Evolutionary conservation across 208 protist genomes (phyloP), one percentile per base, ranked within the genome.

Genomic region (Leishmania tropica): DNA sequence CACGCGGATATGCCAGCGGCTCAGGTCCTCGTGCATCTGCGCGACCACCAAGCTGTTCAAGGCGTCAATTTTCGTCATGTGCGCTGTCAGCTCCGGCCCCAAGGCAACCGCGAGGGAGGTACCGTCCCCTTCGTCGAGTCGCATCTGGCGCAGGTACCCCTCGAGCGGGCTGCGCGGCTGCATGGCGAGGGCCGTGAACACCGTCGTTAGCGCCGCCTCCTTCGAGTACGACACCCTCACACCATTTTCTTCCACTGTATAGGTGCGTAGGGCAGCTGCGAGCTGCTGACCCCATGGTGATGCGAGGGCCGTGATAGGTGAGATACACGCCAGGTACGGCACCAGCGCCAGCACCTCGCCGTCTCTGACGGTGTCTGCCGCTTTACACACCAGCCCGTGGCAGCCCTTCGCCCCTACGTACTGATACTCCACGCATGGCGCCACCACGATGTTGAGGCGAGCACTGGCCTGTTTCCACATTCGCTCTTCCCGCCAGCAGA

Each of bases 131-230:
- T 83, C 72, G 47, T 88, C 83, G 5, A 89, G 48, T 3, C 67
- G 54, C 84, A 95, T 92, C 60, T 81, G 86, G 7, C 85, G 79
- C 58, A 95, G 78, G 78, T 95, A 95, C 51, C 75, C 81, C 40
- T 87, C 73, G 15, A 95, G 71, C 6, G 84, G 82, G 74, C 83
- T 87, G 13, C 71, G 54, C 28, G 78, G 80, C 76, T 81, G 71
- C 85, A 92, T 90, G 3, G 85, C 76, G 45, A 93, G 84, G 1
- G 91, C 91, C 24, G 89, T 92, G 81, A 95, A 93, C 17, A 86
- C 88, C 11, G 88, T 93, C 2, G 90, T 92, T 45, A 90, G 48
- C 0, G 89, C 87, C 60, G 88, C 91, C 48, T 92, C 87, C 45
- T 86, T 90, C 3, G 88, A 74, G 75, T 91, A 95, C 40, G 85